A percentile compares a stretch with the other conserved stretches of the same genome.
Evolutionary conservation across 805 yeast species (phyloP).

Genomic region (Metschnikowia koreensis): DNA sequence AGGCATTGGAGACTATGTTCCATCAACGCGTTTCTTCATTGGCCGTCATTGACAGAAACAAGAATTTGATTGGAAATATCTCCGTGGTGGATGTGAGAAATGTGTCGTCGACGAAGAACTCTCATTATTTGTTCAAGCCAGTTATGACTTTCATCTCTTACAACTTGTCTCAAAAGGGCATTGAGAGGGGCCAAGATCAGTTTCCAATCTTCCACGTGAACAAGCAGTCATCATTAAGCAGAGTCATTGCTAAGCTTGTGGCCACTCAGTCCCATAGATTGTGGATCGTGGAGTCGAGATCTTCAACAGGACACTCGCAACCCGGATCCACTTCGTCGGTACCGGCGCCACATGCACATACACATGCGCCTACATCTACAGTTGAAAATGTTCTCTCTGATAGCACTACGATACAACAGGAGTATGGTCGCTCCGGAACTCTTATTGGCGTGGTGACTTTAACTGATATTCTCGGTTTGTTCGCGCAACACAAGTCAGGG

Average conservation of each 20-base stretch:
- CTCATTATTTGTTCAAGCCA: slow-evolving; percentile 74
- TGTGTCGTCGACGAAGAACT: slow-evolving; percentile 83
- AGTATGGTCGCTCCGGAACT: slow-evolving; percentile 64
- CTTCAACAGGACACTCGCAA: slow-evolving; percentile 16
- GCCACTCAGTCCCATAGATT: slow-evolving; percentile 92
- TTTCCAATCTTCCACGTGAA: slow-evolving; percentile 96
- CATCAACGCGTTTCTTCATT: slow-evolving; percentile 79
- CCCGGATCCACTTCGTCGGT: slow-evolving; percentile 8
- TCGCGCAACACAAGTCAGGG: slow-evolving; percentile 71
- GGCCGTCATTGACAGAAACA: slow-evolving; percentile 83
- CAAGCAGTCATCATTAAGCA: slow-evolving; percentile 71
- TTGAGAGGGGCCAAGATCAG: slow-evolving; percentile 92
- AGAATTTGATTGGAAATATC: slow-evolving; percentile 82
- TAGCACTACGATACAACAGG: slow-evolving; percentile 11
- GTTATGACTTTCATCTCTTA: slow-evolving; percentile 87
- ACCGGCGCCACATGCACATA: slow-evolving; percentile 16
- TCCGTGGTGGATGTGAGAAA: slow-evolving; percentile 92
- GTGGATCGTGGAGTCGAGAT: slow-evolving; percentile 64
- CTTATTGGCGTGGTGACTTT: slow-evolving; percentile 88
- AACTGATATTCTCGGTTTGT: slow-evolving; percentile 81
- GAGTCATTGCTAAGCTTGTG: slow-evolving; percentile 90
- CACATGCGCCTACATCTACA: slow-evolving; percentile 15
- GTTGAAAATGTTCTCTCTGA: slow-evolving; percentile 16
- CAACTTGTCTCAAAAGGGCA: slow-evolving; percentile 82
- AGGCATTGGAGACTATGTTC: slow-evolving; percentile 85